Evolutionary conservation across 345 rosid genomes (phyloP), one percentile per base, ranked within the genome.

Genomic region (Linum usitatissimum): DNA sequence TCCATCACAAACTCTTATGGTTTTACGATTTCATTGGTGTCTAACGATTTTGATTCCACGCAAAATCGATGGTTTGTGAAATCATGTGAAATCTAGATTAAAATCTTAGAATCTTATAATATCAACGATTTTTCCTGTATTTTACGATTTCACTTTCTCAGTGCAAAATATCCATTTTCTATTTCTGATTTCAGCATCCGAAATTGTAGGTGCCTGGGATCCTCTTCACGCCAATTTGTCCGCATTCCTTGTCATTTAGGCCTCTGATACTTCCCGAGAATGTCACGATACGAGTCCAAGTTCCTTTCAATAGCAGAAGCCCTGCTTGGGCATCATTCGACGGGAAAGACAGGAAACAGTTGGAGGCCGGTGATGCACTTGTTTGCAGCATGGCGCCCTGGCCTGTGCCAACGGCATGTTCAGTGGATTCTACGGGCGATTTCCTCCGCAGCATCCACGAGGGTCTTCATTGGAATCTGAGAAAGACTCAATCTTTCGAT

Each of bases 321-420:
- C 76, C 91, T 1, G 96, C 97, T 0, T 94, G 96, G 96, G 99
- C 76, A 45, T 94, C 99, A 9, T 94, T 94, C 30, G 99, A 94
- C 59, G 99, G 99, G 61, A 94, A 94, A 78, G 88, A 83, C 75
- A 73, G 99, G 74, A 88, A 86, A 68, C 83, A 75, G 70, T 68
- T 94, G 57, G 82, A 71, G 39, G 81, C 97, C 3, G 97, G 99
- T 48, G 99, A 94, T 70, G 96, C 95, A 3, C 89, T 94, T 38
- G 87, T 94, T 18, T 90, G 96, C 80, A 80, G 99, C 76, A 88
- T 94, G 92, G 99, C 97, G 3, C 91, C 93, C 34, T 94, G 97
- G 90, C 97, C 99, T 2, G 97, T 94, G 58, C 93, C 97, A 42
- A 94, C 97, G 0, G 95, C 99, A 23, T 94, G 99, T 65, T 85